Evolutionary conservation across 768 basidiomycete genomes (phyloP), one percentile per base, ranked within the genome.

Genomic region (Boletus insuetus): DNA sequence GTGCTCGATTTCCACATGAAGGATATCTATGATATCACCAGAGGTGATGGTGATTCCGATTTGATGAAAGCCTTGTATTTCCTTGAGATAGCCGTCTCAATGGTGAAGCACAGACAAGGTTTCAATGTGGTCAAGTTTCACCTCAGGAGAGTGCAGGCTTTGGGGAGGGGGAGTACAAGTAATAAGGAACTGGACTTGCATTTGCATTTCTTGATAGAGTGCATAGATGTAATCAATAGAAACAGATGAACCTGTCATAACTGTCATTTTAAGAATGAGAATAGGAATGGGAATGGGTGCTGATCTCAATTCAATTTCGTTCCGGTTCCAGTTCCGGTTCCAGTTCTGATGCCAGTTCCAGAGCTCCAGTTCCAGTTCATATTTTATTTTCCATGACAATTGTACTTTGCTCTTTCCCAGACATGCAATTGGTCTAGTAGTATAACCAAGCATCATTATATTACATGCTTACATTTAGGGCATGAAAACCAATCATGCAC

Each of bases 1-100:
- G 2, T 58, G n/a, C 52, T 58, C 1, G 24, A 49, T 3, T 49
- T 45, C 12, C 52, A 54, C 26, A 41, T 54, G 48, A 4, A 46
- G 1, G 6, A 24, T 6, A 6, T 49, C n/a, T 14, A 1, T 5
- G 3, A 31, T 3, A 46, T 50, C 17, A 1, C 19, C 2, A 7
- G 6, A 37, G 22, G 12, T 17, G 20, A 34, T 19, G 40, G 35
- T 13, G 17, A 54, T 50, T 37, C n/a, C 0, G 38, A 46, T n/a
- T 11, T 46, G 1, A 10, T 6, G 4, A 11, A 46, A 0, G 42
- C 31, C 6, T 29, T 54, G n/a, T 0, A 29, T 49, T 11, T 46
- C 0, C 48, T 54, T 0, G 11, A 42, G 16, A 20, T 14, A 2
- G 43, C 48, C 0, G 44, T 46, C 0, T 2, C 1, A 1, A 46